phyloP scores from a whole-genome alignment of 805 yeast genomes.

The Torulaspora microellipsoides region DNA sequence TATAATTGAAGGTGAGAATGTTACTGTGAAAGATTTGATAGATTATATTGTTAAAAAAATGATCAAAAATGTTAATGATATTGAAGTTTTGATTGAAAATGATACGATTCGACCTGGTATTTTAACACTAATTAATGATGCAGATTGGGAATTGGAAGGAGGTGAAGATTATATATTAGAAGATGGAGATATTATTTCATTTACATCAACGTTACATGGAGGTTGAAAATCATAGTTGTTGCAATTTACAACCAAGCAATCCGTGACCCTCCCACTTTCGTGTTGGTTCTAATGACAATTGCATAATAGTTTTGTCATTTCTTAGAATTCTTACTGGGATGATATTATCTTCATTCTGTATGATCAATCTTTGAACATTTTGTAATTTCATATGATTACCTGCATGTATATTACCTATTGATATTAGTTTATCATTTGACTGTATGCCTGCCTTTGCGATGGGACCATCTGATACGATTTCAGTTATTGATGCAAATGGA shows the following conservation, averaged over 20 bases:
- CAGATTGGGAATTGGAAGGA: constrained; percentile 96
- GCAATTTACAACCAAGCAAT: constrained; percentile 60
- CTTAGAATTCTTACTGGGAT: constrained; percentile 33
- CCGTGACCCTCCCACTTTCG: constrained; percentile 63
- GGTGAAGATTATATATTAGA: constrained; percentile 77
- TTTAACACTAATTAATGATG: constrained; percentile 82
- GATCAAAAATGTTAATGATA: constrained; percentile 57
- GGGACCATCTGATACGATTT: constrained; percentile 52
- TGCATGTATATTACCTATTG: constrained; percentile 52
- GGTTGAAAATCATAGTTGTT: constrained; percentile 56
- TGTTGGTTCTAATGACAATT: constrained; percentile 42
- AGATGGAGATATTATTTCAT: constrained; percentile 71
- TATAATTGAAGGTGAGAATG: constrained; percentile 38
- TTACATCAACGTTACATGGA: constrained; percentile 93
- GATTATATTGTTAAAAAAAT: constrained; percentile 49
- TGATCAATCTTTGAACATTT: constrained; percentile 43
- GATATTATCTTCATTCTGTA: constrained; percentile 33
- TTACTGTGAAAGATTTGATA: constrained; percentile 48
- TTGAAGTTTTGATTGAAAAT: constrained; percentile 74
- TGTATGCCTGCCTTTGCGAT: constrained; percentile 52
- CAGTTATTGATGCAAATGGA: constrained; percentile 54
- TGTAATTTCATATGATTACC: constrained; percentile 51
- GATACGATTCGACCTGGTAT: constrained; percentile 88
- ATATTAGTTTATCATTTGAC: constrained; percentile 49
- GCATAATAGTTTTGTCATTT: constrained; percentile 25